phyloP scores from a whole-genome alignment of 352 stramenopile genomes.

The Pythium myriotylum region DNA sequence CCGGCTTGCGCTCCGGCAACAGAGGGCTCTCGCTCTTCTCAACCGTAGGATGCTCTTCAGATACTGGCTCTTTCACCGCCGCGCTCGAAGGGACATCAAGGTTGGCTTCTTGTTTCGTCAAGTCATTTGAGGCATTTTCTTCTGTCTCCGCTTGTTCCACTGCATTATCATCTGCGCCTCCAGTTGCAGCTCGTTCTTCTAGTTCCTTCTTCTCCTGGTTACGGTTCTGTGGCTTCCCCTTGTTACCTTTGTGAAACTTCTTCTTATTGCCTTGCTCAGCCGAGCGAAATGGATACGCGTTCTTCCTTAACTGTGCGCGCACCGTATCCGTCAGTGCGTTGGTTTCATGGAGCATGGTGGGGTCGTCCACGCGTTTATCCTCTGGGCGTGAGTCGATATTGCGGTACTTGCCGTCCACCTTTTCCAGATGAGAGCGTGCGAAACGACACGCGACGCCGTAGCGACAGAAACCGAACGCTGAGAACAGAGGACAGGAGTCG shows the following conservation, averaged over 20 bases:
- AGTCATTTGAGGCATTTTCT: neutral
- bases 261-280: conserved; percentile 73
- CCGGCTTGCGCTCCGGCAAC: conserved; percentile 79
- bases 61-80: neutral
- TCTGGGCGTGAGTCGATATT: conserved; percentile 46
- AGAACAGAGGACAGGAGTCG: conserved; percentile 79
- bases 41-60: conserved; percentile 4
- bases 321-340: conserved; percentile 90
- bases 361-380: conserved; percentile 32
- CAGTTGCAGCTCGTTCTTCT: neutral
- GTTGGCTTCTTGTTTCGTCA: neutral
- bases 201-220: conserved; percentile 26
- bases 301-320: conserved; percentile 89
- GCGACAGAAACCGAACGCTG: conserved; percentile 85
- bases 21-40: conserved; percentile 35
- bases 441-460: conserved; percentile 94
- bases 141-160: conserved; percentile 8
- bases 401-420: conserved; percentile 35
- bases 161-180: conserved; percentile 2
- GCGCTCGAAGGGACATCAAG: neutral
- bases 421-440: conserved; percentile 69
- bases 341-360: conserved; percentile 46
- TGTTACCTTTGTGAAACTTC: conserved; percentile 46
- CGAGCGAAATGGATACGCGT: conserved; percentile 91
- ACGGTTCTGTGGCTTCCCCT: conserved; percentile 40